A percentile compares a stretch with the other conserved stretches of the same genome.
Conservation (phyloP, 352 stramenopile genomes). For the Globisporangium perplexum region DNA sequence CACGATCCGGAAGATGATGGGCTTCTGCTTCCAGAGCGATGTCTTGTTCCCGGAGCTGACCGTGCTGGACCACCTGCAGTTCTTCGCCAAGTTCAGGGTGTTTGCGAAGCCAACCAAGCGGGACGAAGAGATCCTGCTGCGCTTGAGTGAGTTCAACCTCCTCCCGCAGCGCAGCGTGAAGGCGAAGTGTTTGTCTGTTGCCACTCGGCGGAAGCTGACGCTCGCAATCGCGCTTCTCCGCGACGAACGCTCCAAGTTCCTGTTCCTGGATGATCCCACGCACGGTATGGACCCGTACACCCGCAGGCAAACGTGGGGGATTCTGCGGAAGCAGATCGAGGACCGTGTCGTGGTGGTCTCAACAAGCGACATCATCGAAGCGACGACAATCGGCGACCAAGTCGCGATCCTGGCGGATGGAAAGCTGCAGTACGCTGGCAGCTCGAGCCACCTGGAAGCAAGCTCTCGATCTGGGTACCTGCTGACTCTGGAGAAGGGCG, state of each 20-base stretch:
- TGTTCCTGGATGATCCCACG: conserved; percentile 87
- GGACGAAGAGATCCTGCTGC: conserved; percentile 14
- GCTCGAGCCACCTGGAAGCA: conserved; percentile 41
- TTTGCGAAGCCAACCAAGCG: conserved; percentile 10
- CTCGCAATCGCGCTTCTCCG: conserved; percentile 80
- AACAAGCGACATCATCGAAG: conserved; percentile 92
- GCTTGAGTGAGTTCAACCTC: conserved; percentile 31
- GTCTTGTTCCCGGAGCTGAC: conserved; percentile 70
- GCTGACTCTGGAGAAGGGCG: conserved; percentile 37
- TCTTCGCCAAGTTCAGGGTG: conserved; percentile 39
- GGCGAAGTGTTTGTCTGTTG: conserved; percentile 38
- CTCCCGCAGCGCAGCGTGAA: conserved; percentile 26
- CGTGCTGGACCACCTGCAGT: conserved; percentile 48
- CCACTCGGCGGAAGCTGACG: conserved; percentile 82
- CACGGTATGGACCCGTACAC: conserved; percentile 91
- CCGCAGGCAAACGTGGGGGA: conserved; percentile 86
- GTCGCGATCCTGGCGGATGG: conserved; percentile 67
- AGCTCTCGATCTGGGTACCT: conserved; percentile 34
- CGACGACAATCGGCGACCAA: conserved; percentile 61
- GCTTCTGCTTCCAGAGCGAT: conserved; percentile 68
- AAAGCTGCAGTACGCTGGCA: conserved; percentile 25
- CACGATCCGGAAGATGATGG: conserved; percentile 29
- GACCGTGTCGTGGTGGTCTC: conserved; percentile 71
- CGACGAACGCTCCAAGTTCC: conserved; percentile 33
- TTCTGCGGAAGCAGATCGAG: conserved; percentile 30